These are phyloP conservation scores for Penicillium sp. DNA, from an alignment of 2,329 filamentous ascomycete genomes.

Conservation along the genomic window DNA sequence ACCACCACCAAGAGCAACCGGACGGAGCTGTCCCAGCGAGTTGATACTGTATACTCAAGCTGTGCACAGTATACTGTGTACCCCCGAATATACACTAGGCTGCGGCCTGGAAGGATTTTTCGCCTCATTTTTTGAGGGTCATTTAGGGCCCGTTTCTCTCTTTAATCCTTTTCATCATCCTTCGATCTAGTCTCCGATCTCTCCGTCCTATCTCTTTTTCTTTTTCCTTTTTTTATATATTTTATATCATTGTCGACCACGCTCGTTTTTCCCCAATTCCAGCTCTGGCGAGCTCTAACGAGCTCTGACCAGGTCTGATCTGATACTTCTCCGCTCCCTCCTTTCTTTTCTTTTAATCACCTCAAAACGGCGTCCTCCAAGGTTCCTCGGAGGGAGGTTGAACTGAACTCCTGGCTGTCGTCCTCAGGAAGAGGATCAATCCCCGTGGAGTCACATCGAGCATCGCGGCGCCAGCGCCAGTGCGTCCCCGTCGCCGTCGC, in stretches of 20 bases:
- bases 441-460: slow-evolving; percentile 27
- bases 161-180: neutral
- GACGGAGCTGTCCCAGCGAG: too few species aligned
- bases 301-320: neutral
- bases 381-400: slow-evolving; percentile 17
- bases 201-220: neutral
- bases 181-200: neutral
- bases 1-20: too few species aligned
- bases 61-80: too few species aligned
- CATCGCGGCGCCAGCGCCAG: slow-evolving; percentile 28
- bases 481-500: slow-evolving; percentile 29
- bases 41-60: too few species aligned
- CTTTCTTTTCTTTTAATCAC: slow-evolving; percentile 7
- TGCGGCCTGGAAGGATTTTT: neutral
- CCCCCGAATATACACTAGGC: too few species aligned
- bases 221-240: neutral
- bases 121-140: neutral
- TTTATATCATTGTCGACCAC: neutral
- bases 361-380: slow-evolving; percentile 31
- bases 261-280: neutral
- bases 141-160: neutral
- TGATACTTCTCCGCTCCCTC: neutral
- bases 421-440: slow-evolving; percentile 2
- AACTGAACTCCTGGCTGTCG: slow-evolving; percentile 10
- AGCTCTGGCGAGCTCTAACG: neutral